Evolutionary conservation across 2,329 filamentous ascomycete genomes (phyloP), one percentile per base, ranked within the genome.

Genomic region (Diaporthe sp.): DNA sequence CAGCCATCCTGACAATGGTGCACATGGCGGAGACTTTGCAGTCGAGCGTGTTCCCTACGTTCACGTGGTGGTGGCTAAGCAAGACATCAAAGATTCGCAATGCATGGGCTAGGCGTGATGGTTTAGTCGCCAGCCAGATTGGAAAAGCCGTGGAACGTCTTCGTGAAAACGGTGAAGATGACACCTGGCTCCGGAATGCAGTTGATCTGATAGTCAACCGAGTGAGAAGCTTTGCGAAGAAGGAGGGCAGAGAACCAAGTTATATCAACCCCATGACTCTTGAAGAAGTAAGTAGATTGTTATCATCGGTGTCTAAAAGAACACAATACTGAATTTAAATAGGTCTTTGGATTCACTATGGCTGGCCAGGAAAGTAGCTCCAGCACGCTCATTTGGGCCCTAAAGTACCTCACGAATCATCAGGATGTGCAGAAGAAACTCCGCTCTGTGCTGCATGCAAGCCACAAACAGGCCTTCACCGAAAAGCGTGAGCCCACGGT

Each of bases 61-160:
- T 52, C 25, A 69, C 64, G n/a, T 69, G 64, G 64, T 69, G 64
- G 64, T 69, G 64, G 64, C 17, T 69, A 15, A 69, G 64, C 42
- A 69, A 69, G 28, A 69, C 64, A 12, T 25, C 64, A 12, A 69
- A 69, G 38, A 69, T 69, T 25, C 64, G 64, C 45, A 69, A 69
- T 10, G 64, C 64, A 8, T 69, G 64, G 64, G 25, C 64, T 3
- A 35, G 25, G 10, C 64, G 64, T 17, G 64, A 69, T 25, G 28
- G 45, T 3, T 38, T 69, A 6, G 64, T 69, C 42, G 6, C 40
- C 17, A 35, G 64, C 10, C 25, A 69, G 64, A 47, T 69, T 22
- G 64, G 19, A 10, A 69, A 69, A 12, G 64, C 64, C 7, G 45
- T 52, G 13, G 17, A 52, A n/a, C 42, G 64, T 13, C 45, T 69